Evolutionary conservation across 345 rosid species (phyloP), one percentile per base, ranked within the genome.

Genomic region (Lumnitzera racemosa): DNA sequence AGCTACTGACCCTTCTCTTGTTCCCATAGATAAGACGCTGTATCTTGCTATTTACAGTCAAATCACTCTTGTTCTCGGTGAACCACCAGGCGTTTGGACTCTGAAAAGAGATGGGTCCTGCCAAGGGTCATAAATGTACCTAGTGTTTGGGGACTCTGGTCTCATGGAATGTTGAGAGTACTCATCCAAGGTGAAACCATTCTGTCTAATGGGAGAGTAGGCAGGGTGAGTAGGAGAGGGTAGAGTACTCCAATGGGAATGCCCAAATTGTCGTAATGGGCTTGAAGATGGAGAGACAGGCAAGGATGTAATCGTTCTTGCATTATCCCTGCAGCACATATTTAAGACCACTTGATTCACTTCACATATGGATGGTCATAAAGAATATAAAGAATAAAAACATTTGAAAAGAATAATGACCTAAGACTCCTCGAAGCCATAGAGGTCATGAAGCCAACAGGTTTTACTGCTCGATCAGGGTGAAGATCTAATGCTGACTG

Each of bases 251-350:
- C 65, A 78, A 58, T 81, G 77, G 23, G 91, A 80, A 0, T 84
- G 76, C 56, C 86, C 91, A 46, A 61, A 51, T 47, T 84, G 80
- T 46, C 99, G 75, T 65, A 89, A 71, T 1, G 99, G 99, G 66
- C 99, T 94, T 61, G 99, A 82, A 76, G 78, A 78, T 25, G 96
- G 99, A 61, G 99, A 94, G 27, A 84, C 97, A 0, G 97, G 99
- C 70, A 86, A 74, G 2, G 99, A 94, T 1, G 91, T 73, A 47
- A 85, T 90, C 62, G 67, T 76, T 75, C 91, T 84, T 51, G 61
- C 76, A 59, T 80, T 84, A 63, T 86, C 96, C 75, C 99, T 94
- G 63, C 2, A 16, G 29, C 10, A 36, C 7, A 36, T 9, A 36
- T 36, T 36, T 5, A 5, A 36, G 43, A 36, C 43, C 43, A 9